phyloP scores from a whole-genome alignment of 2,329 filamentous ascomycete species.

The Fusarium phyllophilum region DNA sequence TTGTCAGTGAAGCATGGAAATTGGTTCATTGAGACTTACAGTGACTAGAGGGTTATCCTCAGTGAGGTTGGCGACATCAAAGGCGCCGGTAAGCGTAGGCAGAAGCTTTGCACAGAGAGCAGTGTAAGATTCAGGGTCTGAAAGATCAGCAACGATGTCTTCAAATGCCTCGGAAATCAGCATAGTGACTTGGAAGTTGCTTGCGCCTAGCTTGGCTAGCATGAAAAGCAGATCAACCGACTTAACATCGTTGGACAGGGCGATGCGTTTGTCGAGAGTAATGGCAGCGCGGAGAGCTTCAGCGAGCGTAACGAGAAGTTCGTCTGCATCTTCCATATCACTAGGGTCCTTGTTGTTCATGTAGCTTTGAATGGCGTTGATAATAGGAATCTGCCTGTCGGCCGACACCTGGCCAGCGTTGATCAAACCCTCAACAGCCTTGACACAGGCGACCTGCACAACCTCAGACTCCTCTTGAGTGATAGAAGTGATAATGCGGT shows the following conservation, averaged over 20 bases:
- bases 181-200: constrained; percentile 90
- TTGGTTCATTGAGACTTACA: constrained; percentile 52
- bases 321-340: constrained; percentile 88
- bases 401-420: constrained; percentile 60
- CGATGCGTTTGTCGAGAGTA: constrained; percentile 78
- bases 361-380: constrained; percentile 75
- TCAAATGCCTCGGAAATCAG: constrained; percentile 92
- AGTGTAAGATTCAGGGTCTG: constrained; percentile 76
- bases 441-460: constrained; percentile 91
- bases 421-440: constrained; percentile 78
- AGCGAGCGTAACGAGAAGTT: constrained; percentile 88
- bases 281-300: constrained; percentile 88
- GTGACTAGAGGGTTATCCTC: constrained; percentile 87
- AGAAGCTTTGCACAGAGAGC: constrained; percentile 86
- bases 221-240: constrained; percentile 88
- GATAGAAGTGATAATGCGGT: constrained; percentile 80
- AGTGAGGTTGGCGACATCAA: constrained; percentile 87
- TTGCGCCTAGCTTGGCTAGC: constrained; percentile 86
- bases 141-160: constrained; percentile 78
- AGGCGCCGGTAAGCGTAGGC: constrained; percentile 86
- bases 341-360: constrained; percentile 81
- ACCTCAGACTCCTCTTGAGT: constrained; percentile 82
- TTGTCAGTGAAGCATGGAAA: constrained; percentile 30
- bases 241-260: constrained; percentile 75
- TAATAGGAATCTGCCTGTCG: constrained; percentile 69